These are phyloP conservation scores for Cajanus cajan DNA, from an alignment of 306 rosid species.

Conservation along the genomic window DNA sequence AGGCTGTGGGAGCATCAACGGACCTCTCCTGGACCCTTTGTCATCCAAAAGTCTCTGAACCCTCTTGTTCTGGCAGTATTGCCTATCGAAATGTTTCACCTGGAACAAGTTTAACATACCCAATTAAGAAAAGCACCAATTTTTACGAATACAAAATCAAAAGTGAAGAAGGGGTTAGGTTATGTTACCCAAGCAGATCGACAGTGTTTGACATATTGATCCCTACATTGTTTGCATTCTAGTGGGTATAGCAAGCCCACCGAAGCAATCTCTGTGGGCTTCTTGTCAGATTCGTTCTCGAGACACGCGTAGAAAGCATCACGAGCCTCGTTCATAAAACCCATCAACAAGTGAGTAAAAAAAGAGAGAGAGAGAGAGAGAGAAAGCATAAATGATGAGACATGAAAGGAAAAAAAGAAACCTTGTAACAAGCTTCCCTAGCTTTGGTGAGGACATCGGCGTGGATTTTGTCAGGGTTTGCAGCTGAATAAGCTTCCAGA, in stretches of 20 bases:
- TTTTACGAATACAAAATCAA: not conserved
- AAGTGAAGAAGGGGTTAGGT: not conserved
- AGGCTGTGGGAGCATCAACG: slow-evolving; percentile 59
- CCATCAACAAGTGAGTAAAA: not conserved
- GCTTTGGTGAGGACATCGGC: slow-evolving; percentile 69
- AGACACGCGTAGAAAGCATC: slow-evolving; percentile 85
- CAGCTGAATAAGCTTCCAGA: slow-evolving; percentile 47
- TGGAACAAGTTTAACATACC: slow-evolving; percentile 32
- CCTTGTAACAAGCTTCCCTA: slow-evolving; percentile 85
- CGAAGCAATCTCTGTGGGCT: slow-evolving; percentile 82
- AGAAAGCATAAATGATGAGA: too few relatives aligned
- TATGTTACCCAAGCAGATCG: slow-evolving; percentile 85
- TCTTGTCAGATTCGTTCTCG: slow-evolving; percentile 68
- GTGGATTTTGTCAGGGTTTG: slow-evolving; percentile 54
- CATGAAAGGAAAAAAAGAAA: slow-evolving; percentile 22
- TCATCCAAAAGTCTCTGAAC: slow-evolving; percentile 91
- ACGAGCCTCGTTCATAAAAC: slow-evolving; percentile 57
- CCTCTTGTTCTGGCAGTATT: slow-evolving; percentile 70
- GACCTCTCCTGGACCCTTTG: slow-evolving; percentile 80
- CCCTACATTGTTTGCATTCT: slow-evolving; percentile 64
- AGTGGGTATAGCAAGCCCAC: slow-evolving; percentile 87
- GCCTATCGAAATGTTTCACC: slow-evolving; percentile 96
- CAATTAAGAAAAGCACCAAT: slow-evolving; percentile 6
- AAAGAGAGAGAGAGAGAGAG: not conserved
- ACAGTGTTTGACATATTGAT: slow-evolving; percentile 63